Conservation (phyloP, 2,329 filamentous ascomycete genomes). For the Thelonectria rubi region DNA sequence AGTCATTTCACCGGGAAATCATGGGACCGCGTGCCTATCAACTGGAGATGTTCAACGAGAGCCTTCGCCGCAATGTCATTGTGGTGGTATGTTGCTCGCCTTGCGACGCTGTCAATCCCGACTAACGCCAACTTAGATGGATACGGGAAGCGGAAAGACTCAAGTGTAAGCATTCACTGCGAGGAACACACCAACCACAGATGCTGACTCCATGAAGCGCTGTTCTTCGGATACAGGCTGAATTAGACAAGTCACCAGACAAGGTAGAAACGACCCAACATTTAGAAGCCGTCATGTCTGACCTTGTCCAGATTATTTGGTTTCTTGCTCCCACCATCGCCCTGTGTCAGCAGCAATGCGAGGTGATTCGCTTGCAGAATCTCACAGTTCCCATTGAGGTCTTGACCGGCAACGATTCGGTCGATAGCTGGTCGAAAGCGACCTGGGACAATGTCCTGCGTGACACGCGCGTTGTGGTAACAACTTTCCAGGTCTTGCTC, state of each 20-base stretch:
- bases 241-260: constrained; percentile 64
- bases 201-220: constrained; percentile 58
- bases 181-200: not conserved
- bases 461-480: constrained; percentile 76
- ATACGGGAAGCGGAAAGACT: constrained; percentile 82
- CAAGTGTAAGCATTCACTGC: constrained; percentile 65
- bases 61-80: constrained; percentile 74
- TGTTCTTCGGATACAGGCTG: constrained; percentile 71
- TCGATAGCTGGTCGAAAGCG: constrained; percentile 75
- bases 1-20: constrained; percentile 28
- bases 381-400: constrained; percentile 66
- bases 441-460: constrained; percentile 74
- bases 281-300: constrained; percentile 18
- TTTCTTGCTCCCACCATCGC: constrained; percentile 76
- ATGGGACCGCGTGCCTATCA: constrained; percentile 72
- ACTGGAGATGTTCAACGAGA: constrained; percentile 77
- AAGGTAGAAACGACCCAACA: constrained; percentile 64
- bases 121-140: constrained; percentile 66
- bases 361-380: constrained; percentile 68
- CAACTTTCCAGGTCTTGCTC: constrained; percentile 77
- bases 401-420: constrained; percentile 72
- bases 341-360: constrained; percentile 72
- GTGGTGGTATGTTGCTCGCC: constrained; percentile 64
- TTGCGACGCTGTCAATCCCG: not conserved
- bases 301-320: constrained; percentile 67